Evolutionary conservation across 1,139 yeast genomes (phyloP).

Genomic region (Geotrichum citri-aurantii): DNA sequence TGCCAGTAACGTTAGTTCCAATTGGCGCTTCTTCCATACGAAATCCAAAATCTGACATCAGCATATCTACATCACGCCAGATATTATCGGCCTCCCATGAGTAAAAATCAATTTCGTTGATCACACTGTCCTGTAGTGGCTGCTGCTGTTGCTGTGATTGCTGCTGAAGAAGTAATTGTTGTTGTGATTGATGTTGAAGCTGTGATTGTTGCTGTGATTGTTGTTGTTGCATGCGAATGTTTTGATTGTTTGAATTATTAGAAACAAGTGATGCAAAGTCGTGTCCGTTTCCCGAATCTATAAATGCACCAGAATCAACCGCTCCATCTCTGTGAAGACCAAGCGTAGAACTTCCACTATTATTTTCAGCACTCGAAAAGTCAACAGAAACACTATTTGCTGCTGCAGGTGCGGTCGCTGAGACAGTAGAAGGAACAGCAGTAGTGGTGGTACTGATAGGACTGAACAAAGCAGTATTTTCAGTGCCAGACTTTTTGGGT

Average conservation of each 20-base stretch:
- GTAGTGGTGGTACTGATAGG: too few species aligned
- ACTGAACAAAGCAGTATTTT: neutral
- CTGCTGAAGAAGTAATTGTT: neutral
- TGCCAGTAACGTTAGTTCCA: neutral
- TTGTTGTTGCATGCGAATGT: neutral
- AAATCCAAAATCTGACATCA: conserved; percentile 94
- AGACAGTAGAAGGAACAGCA: neutral
- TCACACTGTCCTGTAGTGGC: conserved; percentile 7
- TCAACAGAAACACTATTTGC: neutral
- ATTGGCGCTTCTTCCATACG: conserved; percentile 43
- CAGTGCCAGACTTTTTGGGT: neutral
- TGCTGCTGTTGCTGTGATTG: conserved; percentile 1
- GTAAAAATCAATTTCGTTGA: conserved; percentile 18
- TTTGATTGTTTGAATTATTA: neutral
- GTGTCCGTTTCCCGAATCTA: neutral
- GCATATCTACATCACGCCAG: conserved; percentile 86
- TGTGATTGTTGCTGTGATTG: neutral
- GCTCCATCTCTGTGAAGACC: neutral
- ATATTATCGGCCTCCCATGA: conserved; percentile 62
- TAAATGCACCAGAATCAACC: neutral
- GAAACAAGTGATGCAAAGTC: neutral
- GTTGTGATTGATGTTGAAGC: neutral
- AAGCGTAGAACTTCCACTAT: neutral
- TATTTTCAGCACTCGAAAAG: neutral
- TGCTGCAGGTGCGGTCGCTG: neutral